phyloP scores from a whole-genome alignment of 805 yeast species.

The Candida michaelii region DNA sequence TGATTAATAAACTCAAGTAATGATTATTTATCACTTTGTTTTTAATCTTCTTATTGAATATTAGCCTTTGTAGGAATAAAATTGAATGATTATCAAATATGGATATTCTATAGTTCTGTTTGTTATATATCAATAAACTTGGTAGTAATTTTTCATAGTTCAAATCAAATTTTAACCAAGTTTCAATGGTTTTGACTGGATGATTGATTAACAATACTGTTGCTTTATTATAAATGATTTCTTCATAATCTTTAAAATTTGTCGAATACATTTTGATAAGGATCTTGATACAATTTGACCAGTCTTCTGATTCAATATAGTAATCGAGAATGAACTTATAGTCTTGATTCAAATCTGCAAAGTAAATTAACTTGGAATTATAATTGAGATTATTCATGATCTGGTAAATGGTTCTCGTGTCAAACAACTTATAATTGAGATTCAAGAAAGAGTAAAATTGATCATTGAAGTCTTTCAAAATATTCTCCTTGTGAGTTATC shows the following conservation, averaged over 20 bases:
- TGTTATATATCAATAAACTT: slow-evolving; percentile 68
- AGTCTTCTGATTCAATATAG: slow-evolving; percentile 67
- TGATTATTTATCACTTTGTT: slow-evolving; percentile 63
- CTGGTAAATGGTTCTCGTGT: slow-evolving; percentile 68
- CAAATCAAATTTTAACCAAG: slow-evolving; percentile 69
- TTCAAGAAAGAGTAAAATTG: slow-evolving; percentile 51
- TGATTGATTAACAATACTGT: slow-evolving; percentile 64
- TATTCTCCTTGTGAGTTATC: slow-evolving; percentile 2
- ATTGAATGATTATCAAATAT: slow-evolving; percentile 61
- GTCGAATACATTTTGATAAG: slow-evolving; percentile 47
- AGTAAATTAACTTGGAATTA: slow-evolving; percentile 59
- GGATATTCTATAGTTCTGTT: slow-evolving; percentile 35
- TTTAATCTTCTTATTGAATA: slow-evolving; percentile 38
- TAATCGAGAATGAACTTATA: slow-evolving; percentile 65
- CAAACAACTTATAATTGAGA: slow-evolving; percentile 50
- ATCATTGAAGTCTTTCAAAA: slow-evolving; percentile 12
- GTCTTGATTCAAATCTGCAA: slow-evolving; percentile 68
- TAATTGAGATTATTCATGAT: slow-evolving; percentile 67
- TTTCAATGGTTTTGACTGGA: slow-evolving; percentile 68
- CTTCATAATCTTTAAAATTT: slow-evolving; percentile 16
- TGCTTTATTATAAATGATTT: slow-evolving; percentile 62
- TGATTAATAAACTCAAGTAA: slow-evolving; percentile 63
- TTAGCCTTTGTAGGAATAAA: slow-evolving; percentile 56
- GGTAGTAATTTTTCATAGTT: slow-evolving; percentile 71
- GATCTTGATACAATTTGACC: slow-evolving; percentile 69